Base-by-base conservation (phyloP, 2,329 filamentous ascomycete genomes). In the Aplosporella prunicola region DNA sequence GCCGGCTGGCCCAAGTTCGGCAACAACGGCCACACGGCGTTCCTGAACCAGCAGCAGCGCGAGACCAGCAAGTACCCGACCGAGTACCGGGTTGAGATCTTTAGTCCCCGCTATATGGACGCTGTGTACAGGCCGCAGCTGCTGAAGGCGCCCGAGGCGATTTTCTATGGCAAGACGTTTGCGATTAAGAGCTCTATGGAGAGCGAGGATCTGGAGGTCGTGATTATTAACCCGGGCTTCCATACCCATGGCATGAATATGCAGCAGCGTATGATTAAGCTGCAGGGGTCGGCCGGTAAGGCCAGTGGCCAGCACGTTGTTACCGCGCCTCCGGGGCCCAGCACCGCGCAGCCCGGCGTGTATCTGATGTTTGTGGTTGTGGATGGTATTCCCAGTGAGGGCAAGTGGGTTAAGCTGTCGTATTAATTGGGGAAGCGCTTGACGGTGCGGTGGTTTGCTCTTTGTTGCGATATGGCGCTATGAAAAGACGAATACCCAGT, bases 211-310 rank as follows among this genome's bases (percentile, higher is more conserved):
- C 50, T 65, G 11, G 62, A 65, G 42, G 56, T 71, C 3, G 52
- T 57, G 4, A 53, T 74, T 13, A 68, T 71, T 43, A 60, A 70
- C 43, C 66, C 66, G 5, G 71, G 71, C 2, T 74, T 69, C 41
- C 64, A 72, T 17, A 74, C 71, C 23, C 71, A 74, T 48, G 64
- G 60, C 3, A 45, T 74, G 13, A 69, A 73, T 45, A 74, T 74
- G 71, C 66, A 67, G 15, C 68, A 72, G 39, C 60, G 69, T 4
- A 67, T 73, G 63, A 30, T 70, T 20, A 60, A 62, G 37, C 52
- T 73, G 29, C 67, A 71, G 40, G 9, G 13, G 3, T 13, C 3
- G 11, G 5, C 9, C 20, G 39, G 32, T 2, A 30, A 15, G 16
- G 26, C 9, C n/a, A 5, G 9, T 2, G 39, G 39, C 7, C 15